Evolutionary conservation across 768 basidiomycete species (phyloP), one percentile per base, ranked within the genome.

Genomic region (Crepidotus variabilis): DNA sequence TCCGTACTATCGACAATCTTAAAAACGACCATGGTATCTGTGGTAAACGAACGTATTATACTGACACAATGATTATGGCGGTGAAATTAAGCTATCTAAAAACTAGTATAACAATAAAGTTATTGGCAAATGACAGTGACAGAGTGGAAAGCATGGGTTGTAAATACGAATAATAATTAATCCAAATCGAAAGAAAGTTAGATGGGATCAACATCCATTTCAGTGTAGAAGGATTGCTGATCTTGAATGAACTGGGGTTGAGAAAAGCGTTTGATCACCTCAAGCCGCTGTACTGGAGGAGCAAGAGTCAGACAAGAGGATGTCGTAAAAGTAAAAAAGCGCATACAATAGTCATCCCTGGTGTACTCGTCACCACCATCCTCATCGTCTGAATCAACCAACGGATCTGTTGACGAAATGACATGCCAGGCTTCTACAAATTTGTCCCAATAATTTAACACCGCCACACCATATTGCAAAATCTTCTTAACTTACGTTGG

Each of bases 361-460:
- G 80, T 73, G 61, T 87, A 75, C 62, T 87, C 86, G 63, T 90
- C 87, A 13, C 75, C 77, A 36, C 74, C 78, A 49, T 73, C 71
- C 64, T 88, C 87, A 45, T 88, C 87, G 57, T 90, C 90, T 24
- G 90, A 91, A 68, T 90, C 88, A 50, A 77, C 70, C 24, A 91
- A 72, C n/a, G 90, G 85, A 64, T 92, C 90, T 35, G 82, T 81
- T 28, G 79, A 82, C 52, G 76, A 80, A 55, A 85, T 75, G 14
- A 81, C 76, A 63, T 88, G 82, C 86, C 86, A 91, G 14, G 90
- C 85, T 65, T 90, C 90, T 92, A 64, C 54, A 61, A 32, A 63
- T 36, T 22, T 23, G 55, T n/a, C n/a, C 50, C 22, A 54, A 52
- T 46, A 53, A 45, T 24, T 5, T 5, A n/a, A 23, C 22, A 16